Evolutionary conservation across 78 protist genomes (phyloP).

Genomic region (Tieghemostelium lacteum): DNA sequence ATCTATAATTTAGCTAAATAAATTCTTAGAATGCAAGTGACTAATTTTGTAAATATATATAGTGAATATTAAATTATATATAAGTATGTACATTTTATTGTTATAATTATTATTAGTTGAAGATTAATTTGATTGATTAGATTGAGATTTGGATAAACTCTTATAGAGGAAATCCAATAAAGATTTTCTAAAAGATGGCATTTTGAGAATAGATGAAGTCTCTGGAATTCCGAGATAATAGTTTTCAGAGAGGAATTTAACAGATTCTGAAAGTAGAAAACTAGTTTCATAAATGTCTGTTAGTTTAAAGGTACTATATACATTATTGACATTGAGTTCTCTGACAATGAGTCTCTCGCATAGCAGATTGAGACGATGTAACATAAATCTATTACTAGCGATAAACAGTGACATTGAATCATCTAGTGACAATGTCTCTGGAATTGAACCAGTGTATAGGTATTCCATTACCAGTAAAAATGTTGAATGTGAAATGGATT

Average conservation of each 20-base stretch:
- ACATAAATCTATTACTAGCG: constrained; percentile 65
- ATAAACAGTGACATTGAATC: constrained; percentile 33
- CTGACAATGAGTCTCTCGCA: constrained; percentile 34
- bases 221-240: background rate
- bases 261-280: constrained; percentile 16
- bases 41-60: too few species aligned
- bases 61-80: too few species aligned
- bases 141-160: background rate
- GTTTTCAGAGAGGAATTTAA: constrained; percentile 31
- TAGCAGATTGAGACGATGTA: constrained; percentile 24
- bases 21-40: too few species aligned
- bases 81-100: too few species aligned
- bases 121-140: too few species aligned
- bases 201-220: constrained; percentile 19
- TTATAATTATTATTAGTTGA: too few species aligned
- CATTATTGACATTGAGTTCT: constrained; percentile 4
- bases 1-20: too few species aligned
- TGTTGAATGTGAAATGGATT: constrained; percentile 47
- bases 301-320: constrained; percentile 30
- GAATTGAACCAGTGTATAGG: constrained; percentile 42
- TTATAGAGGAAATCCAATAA: constrained; percentile 26
- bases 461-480: constrained; percentile 44
- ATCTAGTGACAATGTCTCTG: background rate
- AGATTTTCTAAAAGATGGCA: constrained; percentile 44
- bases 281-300: constrained; percentile 58